Base-by-base conservation (phyloP, 352 stramenopile genomes). In the Phytopythium kandeliae region DNA sequence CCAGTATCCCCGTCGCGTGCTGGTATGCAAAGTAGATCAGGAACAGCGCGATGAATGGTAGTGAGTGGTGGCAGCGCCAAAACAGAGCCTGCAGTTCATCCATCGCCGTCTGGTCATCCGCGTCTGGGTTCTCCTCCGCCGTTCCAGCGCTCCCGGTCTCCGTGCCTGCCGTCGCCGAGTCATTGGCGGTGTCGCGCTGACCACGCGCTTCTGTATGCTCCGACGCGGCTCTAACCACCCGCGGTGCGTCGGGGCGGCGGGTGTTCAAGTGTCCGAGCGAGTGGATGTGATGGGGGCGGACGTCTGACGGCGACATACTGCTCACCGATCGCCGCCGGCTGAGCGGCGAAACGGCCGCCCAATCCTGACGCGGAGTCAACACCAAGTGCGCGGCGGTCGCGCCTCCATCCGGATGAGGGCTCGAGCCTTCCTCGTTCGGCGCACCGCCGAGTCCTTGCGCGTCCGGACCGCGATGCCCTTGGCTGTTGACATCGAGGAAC, bases 11-110 rank as follows among this genome's bases (percentile, higher is more conserved):
- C 15, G 63, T 80, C 10, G 72, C 69, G 60, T 92, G 82, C 60
- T 88, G 71, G 55, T 88, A 90, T 30, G 78, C 70, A 64, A 92
- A 86, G 58, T 89, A 90, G 24, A 90, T 55, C 11, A 90, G 31
- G 24, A 92, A 80, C 10, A 92, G 49, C 10, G 67, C 76, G 5
- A 82, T 35, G 58, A 92, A 92, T 21, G 82, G 82, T 55, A 90
- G 59, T 28, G 77, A 82, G 60, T 88, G 74, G 57, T 90, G 71
- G 49, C 72, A 85, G 2, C 77, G 70, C n/a, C 75, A 72, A 21
- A 88, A 75, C 13, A 92, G 60, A 15, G 58, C 57, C 42, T 83
- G 69, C 8, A 92, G 52, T 51, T 92, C 82, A 28, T 87, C 72
- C 34, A 85, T 55, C 12, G 65, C 67, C 21, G 65, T 75, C 51